These are phyloP conservation scores for Lactifluus hygrophoroides DNA, from an alignment of 768 basidiomycete genomes.

Conservation along the genomic window DNA sequence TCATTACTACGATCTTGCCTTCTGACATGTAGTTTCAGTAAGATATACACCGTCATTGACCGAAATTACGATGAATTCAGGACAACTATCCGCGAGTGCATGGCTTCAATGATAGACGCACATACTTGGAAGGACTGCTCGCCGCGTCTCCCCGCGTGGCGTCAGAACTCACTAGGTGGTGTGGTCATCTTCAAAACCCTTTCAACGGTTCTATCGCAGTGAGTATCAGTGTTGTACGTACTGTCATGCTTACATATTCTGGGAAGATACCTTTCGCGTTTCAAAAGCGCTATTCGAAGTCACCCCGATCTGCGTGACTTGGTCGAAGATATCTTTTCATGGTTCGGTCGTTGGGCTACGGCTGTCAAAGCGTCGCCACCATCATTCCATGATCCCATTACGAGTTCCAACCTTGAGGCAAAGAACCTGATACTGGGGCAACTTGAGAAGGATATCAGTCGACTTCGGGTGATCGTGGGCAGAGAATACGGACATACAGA, in stretches of 20 bases:
- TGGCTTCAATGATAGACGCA: slow-evolving; percentile 20
- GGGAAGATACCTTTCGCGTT: slow-evolving; percentile 44
- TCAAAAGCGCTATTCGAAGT: slow-evolving; percentile 42
- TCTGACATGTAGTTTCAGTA: slow-evolving; percentile 3
- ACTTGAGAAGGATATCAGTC: slow-evolving; percentile 27
- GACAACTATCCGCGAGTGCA: slow-evolving; percentile 14
- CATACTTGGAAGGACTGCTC: slow-evolving; percentile 22
- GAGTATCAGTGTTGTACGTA: background rate
- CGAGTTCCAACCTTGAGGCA: slow-evolving; percentile 19
- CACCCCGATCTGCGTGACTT: slow-evolving; percentile 36
- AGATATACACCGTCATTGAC: slow-evolving; percentile 23
- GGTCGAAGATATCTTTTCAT: slow-evolving; percentile 34
- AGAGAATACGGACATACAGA: slow-evolving; percentile 37
- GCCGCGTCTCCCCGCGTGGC: background rate
- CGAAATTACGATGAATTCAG: slow-evolving; percentile 23
- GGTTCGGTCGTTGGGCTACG: slow-evolving; percentile 40
- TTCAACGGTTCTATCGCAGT: slow-evolving; percentile 19
- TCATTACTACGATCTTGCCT: background rate
- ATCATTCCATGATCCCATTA: slow-evolving; percentile 40
- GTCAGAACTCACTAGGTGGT: slow-evolving; percentile 20
- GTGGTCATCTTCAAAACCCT: slow-evolving; percentile 26
- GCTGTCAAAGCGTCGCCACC: slow-evolving; percentile 33
- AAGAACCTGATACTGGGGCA: slow-evolving; percentile 32
- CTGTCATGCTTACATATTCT: background rate
- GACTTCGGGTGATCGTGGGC: slow-evolving; percentile 37